These are phyloP conservation scores for Hygrophila difformis DNA, from an alignment of 257 asterid species.

Conservation along the genomic window DNA sequence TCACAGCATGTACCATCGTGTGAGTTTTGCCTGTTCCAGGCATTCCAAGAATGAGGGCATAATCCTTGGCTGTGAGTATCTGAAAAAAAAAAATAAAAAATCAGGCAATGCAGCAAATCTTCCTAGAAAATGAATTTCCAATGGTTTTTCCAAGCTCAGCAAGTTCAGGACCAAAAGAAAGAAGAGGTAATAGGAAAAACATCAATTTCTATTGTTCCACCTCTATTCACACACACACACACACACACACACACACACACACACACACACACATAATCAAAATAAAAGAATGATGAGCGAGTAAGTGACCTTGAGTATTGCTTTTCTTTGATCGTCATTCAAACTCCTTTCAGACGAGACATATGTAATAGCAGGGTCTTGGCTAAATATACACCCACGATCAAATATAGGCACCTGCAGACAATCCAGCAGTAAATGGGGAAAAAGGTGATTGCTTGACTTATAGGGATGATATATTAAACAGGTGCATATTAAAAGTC, in stretches of 20 bases:
- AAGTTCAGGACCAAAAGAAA: not conserved
- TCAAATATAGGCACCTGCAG: slow-evolving; percentile 86
- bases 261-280: not conserved
- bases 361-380: slow-evolving; percentile 90
- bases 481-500: slow-evolving; percentile 1
- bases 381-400: slow-evolving; percentile 79
- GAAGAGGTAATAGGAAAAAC: too few species aligned
- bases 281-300: not conserved
- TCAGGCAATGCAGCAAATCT: too few species aligned
- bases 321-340: slow-evolving; percentile 93
- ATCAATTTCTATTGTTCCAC: too few species aligned
- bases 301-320: slow-evolving; percentile 69
- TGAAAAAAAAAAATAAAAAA: too few species aligned
- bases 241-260: slow-evolving; percentile 52
- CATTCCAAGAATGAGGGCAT: slow-evolving; percentile 92
- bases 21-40: slow-evolving; percentile 99
- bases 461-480: slow-evolving; percentile 12
- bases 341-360: slow-evolving; percentile 69
- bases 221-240: slow-evolving; percentile 81
- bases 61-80: slow-evolving; percentile 91
- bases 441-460: not conserved
- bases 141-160: slow-evolving; percentile 3
- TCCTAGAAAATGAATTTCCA: not conserved
- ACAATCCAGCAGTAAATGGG: slow-evolving; percentile 17
- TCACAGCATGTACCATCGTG: slow-evolving; percentile 96